Percentiles rank a stretch among this genome's conserved stretches.
Evolutionary conservation across 2,329 filamentous ascomycete genomes (phyloP).

Genomic region (Colletotrichum lindemuthianum): DNA sequence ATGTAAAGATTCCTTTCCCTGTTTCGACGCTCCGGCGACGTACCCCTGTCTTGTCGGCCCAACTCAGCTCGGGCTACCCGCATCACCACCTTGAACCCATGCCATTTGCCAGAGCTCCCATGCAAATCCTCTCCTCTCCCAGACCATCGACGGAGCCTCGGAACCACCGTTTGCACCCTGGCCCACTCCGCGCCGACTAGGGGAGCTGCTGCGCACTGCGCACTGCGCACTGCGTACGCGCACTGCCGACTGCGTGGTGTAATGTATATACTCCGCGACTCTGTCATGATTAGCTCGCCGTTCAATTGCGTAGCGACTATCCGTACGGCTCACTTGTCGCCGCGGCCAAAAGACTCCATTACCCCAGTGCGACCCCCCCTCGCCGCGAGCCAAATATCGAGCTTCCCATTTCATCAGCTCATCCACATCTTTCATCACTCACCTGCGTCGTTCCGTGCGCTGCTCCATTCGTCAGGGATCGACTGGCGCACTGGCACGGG

Average conservation of each 20-base stretch:
- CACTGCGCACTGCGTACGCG: no score
- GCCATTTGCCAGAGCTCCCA: neutral
- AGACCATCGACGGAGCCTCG: slow-evolving; percentile 10
- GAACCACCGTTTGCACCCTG: slow-evolving; percentile 28
- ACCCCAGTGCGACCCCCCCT: slow-evolving; percentile 18
- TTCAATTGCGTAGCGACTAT: no score
- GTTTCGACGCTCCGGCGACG: slow-evolving; percentile 32
- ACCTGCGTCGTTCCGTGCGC: slow-evolving; percentile 7
- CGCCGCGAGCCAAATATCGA: slow-evolving; percentile 7
- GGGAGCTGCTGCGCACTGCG: slow-evolving; percentile 6
- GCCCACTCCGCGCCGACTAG: slow-evolving; percentile 9
- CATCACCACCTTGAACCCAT: slow-evolving; percentile 16
- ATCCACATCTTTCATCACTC: slow-evolving; percentile 27
- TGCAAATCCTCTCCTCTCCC: slow-evolving; percentile 15
- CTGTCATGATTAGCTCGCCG: no score
- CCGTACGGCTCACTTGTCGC: neutral
- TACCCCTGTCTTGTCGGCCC: slow-evolving; percentile 30
- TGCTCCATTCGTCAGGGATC: slow-evolving; percentile 13
- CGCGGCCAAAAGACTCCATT: slow-evolving; percentile 1
- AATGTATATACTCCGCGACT: no score
- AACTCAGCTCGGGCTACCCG: slow-evolving; percentile 28
- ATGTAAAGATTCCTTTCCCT: slow-evolving; percentile 29
- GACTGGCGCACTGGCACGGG: slow-evolving; percentile 17
- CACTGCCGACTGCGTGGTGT: no score
- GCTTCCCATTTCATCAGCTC: slow-evolving; percentile 28